phyloP scores from a whole-genome alignment of 2,329 filamentous ascomycete genomes.

The Diaporthe citriasiana region DNA sequence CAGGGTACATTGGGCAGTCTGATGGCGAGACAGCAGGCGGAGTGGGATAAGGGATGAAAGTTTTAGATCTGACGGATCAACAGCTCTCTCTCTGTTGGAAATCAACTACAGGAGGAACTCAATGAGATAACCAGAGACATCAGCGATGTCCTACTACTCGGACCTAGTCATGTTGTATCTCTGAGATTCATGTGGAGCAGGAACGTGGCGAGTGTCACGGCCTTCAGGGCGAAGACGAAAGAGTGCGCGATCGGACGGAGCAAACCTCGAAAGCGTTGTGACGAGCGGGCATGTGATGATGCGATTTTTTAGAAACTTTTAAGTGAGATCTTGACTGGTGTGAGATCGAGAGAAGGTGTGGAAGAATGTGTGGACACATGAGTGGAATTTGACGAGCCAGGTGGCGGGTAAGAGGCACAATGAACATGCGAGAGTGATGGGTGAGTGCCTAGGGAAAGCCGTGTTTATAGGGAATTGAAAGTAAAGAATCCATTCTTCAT shows the following conservation, averaged over 20 bases:
- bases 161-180: background rate
- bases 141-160: background rate
- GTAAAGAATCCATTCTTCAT: slow-evolving; percentile 5
- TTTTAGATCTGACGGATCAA: background rate
- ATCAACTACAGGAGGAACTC: background rate
- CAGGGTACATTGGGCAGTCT: background rate
- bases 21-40: background rate
- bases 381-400: background rate
- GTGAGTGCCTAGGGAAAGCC: background rate
- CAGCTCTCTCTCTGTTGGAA: slow-evolving; percentile 6
- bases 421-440: background rate
- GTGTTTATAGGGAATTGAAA: slow-evolving; percentile 23
- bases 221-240: background rate
- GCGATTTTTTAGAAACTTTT: background rate
- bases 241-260: slow-evolving; percentile 14
- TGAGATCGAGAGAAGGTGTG: background rate
- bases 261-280: background rate
- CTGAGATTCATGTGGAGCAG: background rate
- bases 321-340: background rate
- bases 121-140: background rate
- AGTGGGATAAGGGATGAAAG: background rate
- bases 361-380: background rate
- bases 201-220: background rate
- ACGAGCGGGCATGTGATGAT: background rate
- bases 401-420: background rate